Base-by-base conservation (phyloP, 208 protist species). In the Leishmania lainsoni region DNA sequence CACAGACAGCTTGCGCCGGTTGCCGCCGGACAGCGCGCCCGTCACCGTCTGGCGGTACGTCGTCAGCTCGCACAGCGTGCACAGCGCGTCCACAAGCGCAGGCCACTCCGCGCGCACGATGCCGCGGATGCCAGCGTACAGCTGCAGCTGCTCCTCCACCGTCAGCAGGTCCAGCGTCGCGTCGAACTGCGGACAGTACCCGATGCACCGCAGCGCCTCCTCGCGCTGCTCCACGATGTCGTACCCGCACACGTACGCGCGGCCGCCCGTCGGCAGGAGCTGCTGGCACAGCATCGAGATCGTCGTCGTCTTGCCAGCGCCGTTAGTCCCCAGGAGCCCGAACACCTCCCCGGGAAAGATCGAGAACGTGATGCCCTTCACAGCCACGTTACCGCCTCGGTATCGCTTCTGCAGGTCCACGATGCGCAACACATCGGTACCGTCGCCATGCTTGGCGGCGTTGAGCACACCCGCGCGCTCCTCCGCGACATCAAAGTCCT, bases 131-230 rank as follows among this genome's bases (percentile, higher is more conserved):
- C 81, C 80, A 5, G 83, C 83, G 75, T 87, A 89, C 66, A 90
- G 66, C 29, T 76, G 56, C 32, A 99, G 85, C 83, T 99, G 97
- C 82, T 99, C 97, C 26, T 91, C 79, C 63, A 93, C 91, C 42
- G 97, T 99, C n/a, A 99, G 83, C 52, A 98, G 86, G 58, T 96
- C 91, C 65, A 98, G 92, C 5, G 94, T 83, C 39, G 98, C 91
- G 84, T 99, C 98, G 86, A 98, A 98, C 85, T 99, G 98, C 54
- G 98, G 97, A 85, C 98, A 99, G 68, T 99, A 97, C 54, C 98
- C 98, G 69, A 99, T 89, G 81, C 88, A 91, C 66, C 71, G 86
- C 79, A 89, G 79, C 56, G 87, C 90, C 71, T 88, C 81, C 26
- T 72, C 45, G 82, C 89, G 88, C 51, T 92, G 52, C 2, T 51